Evolutionary conservation across 345 rosid species (phyloP).

Genomic region (Atalantia buxifolia): DNA sequence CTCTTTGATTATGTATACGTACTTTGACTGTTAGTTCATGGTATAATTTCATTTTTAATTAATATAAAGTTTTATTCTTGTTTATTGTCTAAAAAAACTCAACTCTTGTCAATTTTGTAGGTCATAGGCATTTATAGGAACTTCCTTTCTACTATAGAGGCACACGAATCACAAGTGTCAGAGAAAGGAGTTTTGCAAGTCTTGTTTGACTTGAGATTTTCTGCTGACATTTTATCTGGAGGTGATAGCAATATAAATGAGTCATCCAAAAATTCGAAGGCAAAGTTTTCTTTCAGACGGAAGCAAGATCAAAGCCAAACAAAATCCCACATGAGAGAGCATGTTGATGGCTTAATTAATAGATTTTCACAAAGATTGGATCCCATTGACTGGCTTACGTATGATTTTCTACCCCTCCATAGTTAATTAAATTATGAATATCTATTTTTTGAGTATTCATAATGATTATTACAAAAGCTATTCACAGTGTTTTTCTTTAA

Average conservation of each 20-base stretch:
- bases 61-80: neutral
- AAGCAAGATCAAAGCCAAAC: slow-evolving; percentile 59
- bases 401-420: slow-evolving; percentile 30
- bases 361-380: slow-evolving; percentile 74
- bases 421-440: neutral
- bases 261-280: slow-evolving; percentile 43
- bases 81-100: neutral
- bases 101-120: slow-evolving; percentile 42
- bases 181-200: slow-evolving; percentile 93
- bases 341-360: slow-evolving; percentile 56
- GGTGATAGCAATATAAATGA: slow-evolving; percentile 48
- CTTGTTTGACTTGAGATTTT: slow-evolving; percentile 84
- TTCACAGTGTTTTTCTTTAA: neutral
- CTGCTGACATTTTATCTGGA: slow-evolving; percentile 81
- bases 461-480: neutral
- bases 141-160: slow-evolving; percentile 68
- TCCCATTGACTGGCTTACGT: slow-evolving; percentile 99
- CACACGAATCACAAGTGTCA: slow-evolving; percentile 61
- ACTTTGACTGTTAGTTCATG: neutral
- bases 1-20: neutral
- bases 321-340: slow-evolving; percentile 47
- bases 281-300: slow-evolving; percentile 57
- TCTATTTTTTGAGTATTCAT: neutral
- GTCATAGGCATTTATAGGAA: slow-evolving; percentile 64
- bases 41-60: neutral